These are phyloP conservation scores for Botrytis paeoniae DNA, from an alignment of 2,329 filamentous ascomycete species.

Conservation along the genomic window DNA sequence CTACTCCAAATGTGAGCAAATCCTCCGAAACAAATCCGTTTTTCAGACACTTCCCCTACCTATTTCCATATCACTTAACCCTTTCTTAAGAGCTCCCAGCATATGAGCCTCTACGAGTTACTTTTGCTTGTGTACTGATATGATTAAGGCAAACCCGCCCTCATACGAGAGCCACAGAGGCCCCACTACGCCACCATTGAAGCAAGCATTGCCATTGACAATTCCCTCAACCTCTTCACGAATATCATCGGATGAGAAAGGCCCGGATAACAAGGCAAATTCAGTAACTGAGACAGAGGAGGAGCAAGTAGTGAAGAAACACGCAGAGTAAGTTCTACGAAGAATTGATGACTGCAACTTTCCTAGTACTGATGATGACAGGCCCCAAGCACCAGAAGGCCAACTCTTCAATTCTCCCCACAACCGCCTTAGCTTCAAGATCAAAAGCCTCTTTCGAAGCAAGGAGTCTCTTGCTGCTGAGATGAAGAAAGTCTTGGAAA, in stretches of 20 bases:
- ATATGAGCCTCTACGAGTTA: background rate
- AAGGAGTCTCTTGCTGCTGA: slow-evolving; percentile 34
- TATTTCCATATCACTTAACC: background rate
- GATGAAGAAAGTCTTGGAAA: slow-evolving; percentile 28
- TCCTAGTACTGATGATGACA: slow-evolving; percentile 22
- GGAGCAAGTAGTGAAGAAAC: background rate
- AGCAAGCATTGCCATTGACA: background rate
- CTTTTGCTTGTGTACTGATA: background rate
- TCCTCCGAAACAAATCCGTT: background rate
- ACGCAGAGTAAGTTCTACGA: background rate
- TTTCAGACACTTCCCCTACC: background rate
- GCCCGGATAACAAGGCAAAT: background rate
- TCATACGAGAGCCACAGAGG: slow-evolving; percentile 19
- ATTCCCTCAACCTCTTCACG: background rate
- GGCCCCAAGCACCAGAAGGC: slow-evolving; percentile 21
- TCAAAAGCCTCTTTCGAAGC: slow-evolving; percentile 32
- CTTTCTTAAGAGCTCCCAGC: background rate
- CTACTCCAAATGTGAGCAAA: background rate
- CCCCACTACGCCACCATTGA: background rate
- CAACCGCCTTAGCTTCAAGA: slow-evolving; percentile 27
- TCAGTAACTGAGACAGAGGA: background rate
- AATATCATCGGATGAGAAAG: background rate
- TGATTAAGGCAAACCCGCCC: slow-evolving; percentile 17
- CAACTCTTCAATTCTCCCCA: slow-evolving; percentile 30
- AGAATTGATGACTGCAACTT: background rate